These are phyloP conservation scores for Plasmodium blacklocki DNA, from an alignment of 169 alveolate genomes.

Conservation along the genomic window DNA sequence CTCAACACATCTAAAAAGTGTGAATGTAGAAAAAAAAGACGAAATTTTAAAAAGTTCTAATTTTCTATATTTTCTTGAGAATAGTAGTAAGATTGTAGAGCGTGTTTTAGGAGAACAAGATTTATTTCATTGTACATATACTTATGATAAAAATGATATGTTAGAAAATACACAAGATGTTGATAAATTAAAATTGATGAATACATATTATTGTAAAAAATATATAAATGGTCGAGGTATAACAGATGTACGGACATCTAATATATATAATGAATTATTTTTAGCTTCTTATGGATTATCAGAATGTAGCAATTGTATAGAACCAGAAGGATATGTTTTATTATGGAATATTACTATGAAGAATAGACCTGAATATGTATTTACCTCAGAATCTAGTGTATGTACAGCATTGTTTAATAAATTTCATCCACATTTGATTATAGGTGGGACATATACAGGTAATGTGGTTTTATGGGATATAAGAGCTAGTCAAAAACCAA, in stretches of 20 bases:
- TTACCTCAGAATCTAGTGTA: conserved; percentile 90
- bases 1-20: background rate
- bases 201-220: conserved; percentile 60
- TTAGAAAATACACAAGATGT: conserved; percentile 10
- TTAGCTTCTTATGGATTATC: conserved; percentile 88
- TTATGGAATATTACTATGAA: conserved; percentile 82
- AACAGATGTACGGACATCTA: conserved; percentile 76
- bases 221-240: conserved; percentile 75
- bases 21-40: conserved; percentile 8
- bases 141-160: conserved; percentile 33
- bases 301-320: conserved; percentile 82
- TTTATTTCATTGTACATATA: conserved; percentile 40
- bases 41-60: conserved; percentile 10
- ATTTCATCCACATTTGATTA: conserved; percentile 88
- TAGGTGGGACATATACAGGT: conserved; percentile 95
- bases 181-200: conserved; percentile 55
- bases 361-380: conserved; percentile 90
- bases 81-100: conserved; percentile 49
- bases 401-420: conserved; percentile 91
- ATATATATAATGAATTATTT: conserved; percentile 80
- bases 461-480: conserved; percentile 93
- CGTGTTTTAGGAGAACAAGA: conserved; percentile 72
- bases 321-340: conserved; percentile 90
- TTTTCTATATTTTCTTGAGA: conserved; percentile 35
- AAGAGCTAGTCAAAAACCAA: conserved; percentile 91